Base-by-base conservation (phyloP, 1,284 basidiomycete genomes). In the Exsudoporus floridanus region DNA sequence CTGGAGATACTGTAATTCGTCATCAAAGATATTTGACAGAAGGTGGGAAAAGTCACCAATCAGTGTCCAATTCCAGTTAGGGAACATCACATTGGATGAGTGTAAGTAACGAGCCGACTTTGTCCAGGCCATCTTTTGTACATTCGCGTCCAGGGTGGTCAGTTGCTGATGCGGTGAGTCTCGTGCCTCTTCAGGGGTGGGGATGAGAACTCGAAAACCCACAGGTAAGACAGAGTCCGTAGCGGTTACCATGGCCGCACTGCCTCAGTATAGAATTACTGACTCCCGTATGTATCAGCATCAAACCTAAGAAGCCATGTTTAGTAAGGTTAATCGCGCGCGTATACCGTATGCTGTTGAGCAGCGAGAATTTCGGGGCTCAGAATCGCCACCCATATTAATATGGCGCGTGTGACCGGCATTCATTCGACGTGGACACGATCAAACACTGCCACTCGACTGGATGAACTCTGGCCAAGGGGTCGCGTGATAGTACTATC, bases 71-170 rank as follows among this genome's bases (percentile, higher is more conserved):
- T 40, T 8, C 61, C 61, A 66, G 45, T 21, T 2, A 13, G 59
- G 56, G 10, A 64, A 53, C 61, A 66, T 63, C 18, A 21, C 38
- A 23, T 28, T 38, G n/a, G 28, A 39, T n/a, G 2, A n/a, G 36
- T 9, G 41, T 37, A 13, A 31, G 16, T 23, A 35, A 23, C 16
- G 23, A 27, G 25, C 13, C 23, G 28, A 10, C 21, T 14, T 19
- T 33, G 31, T 21, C 25, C 25, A 25, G 39, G 13, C 23, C 28
- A 33, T 19, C 40, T 50, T 60, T 60, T 60, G 42, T 38, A 33
- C 45, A 30, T 14, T 23, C 9, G 9, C 41, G 23, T 30, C 39
- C 49, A 46, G 50, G 54, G 37, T 45, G 23, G 31, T 8, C 39
- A 4, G 7, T 30, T 42, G 14, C n/a, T 30, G 28, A 30, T 25